Evolutionary conservation across 2,329 filamentous ascomycete genomes (phyloP), one percentile per base, ranked within the genome.

Genomic region (Fusarium brevicatenulatum): DNA sequence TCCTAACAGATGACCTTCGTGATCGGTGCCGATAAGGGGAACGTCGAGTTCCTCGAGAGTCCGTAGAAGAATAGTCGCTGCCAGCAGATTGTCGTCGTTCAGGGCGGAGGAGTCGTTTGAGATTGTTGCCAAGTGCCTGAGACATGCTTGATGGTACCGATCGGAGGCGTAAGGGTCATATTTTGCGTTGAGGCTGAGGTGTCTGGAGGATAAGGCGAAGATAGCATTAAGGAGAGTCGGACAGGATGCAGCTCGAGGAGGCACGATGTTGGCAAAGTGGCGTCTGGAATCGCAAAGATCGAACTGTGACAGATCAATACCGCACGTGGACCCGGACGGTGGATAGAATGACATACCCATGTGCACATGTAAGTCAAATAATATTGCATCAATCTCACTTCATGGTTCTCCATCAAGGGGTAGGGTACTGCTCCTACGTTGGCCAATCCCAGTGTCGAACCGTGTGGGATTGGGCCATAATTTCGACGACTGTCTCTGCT

Each of bases 221-320:
- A 90, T 88, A 28, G 88, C 88, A 61, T 89, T 88, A 18, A 89
- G 81, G 8, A 91, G 81, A 5, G 86, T 85, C 1, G 85, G 85
- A 58, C 84, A 88, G 3, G 80, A 83, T 18, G 83, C 83, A 8
- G 89, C 87, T 25, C 86, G 82, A 60, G 86, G 83, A 1, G 89
- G 89, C 0, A 90, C 88, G 10, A 87, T 80, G 1, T 84, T 81
- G 61, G 86, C 85, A 71, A 91, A 91, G 66, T 88, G 87, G 23
- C 78, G 77, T 4, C 71, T 65, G 9, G 80, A 78, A 47, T 85
- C 84, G 50, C 83, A 85, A 4, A 84, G 72, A 59, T 85, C 84
- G 55, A 85, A 83, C 83, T 85, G 16, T 15, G 37, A 49, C n/a
- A 25, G 28, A 7, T 43, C 49, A n/a, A 25, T 34, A 63, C 25